Evolutionary conservation across 768 basidiomycete species (phyloP).

Genomic region (Phaeotremella fagi): DNA sequence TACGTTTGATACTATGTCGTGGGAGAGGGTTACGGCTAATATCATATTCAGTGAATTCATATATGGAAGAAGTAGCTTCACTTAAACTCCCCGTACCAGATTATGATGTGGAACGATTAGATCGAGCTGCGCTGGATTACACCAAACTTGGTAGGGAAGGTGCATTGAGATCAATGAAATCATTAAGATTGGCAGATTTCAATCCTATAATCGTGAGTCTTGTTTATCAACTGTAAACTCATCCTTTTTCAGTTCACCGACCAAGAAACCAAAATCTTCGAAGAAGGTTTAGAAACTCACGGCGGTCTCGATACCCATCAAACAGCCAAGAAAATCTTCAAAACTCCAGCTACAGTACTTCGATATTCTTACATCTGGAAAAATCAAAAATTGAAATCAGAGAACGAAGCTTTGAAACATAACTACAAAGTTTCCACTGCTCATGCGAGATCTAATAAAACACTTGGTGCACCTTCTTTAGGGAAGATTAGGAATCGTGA

Average conservation of each 20-base stretch:
- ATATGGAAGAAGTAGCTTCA: slow-evolving; percentile 25
- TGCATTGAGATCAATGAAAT: slow-evolving; percentile 22
- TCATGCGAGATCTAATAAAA: slow-evolving; percentile 35
- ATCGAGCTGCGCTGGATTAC: slow-evolving; percentile 22
- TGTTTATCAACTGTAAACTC: background rate
- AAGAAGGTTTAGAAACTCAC: slow-evolving; percentile 29
- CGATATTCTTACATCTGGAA: slow-evolving; percentile 47
- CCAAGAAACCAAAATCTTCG: slow-evolving; percentile 36
- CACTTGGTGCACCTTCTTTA: slow-evolving; percentile 37
- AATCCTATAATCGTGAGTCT: slow-evolving; percentile 26
- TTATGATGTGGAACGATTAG: slow-evolving; percentile 35
- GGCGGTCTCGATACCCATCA: slow-evolving; percentile 43
- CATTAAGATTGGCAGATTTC: slow-evolving; percentile 27
- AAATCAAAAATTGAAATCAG: slow-evolving; percentile 32
- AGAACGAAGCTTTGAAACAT: slow-evolving; percentile 38
- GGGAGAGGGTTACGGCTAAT: too few relatives aligned
- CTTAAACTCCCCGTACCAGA: slow-evolving; percentile 33
- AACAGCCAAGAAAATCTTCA: slow-evolving; percentile 28
- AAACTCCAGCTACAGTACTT: slow-evolving; percentile 37
- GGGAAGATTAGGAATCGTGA: slow-evolving; percentile 23
- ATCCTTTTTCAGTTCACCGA: slow-evolving; percentile 29
- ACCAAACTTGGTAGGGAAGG: slow-evolving; percentile 20
- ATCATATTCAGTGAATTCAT: slow-evolving; percentile 22
- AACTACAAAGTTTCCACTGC: slow-evolving; percentile 30
- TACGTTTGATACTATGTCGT: slow-evolving; percentile 12